Evolutionary conservation across 2,329 filamentous ascomycete genomes (phyloP).

Genomic region (Nothophoma quercina): DNA sequence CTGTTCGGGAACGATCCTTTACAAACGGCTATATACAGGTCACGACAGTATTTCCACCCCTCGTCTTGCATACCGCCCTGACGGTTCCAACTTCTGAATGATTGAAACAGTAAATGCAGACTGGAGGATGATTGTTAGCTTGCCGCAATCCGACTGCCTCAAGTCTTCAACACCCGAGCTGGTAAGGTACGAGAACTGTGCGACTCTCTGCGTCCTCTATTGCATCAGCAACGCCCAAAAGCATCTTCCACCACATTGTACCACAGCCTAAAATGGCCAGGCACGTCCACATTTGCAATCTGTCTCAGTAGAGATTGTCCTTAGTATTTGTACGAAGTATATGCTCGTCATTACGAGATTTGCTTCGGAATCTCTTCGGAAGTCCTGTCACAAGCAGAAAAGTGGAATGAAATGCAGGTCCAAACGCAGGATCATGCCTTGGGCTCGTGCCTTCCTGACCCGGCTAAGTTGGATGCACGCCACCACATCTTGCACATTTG

Average conservation of each 20-base stretch:
- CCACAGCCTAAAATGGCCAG: constrained; percentile 3
- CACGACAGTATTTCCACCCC: neutral
- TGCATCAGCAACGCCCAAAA: constrained; percentile 17
- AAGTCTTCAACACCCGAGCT: neutral
- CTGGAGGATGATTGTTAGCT: neutral
- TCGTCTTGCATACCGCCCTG: neutral
- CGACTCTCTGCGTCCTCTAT: constrained; percentile 2
- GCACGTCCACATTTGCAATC: constrained; percentile 1
- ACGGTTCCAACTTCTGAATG: neutral
- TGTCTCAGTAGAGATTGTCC: neutral
- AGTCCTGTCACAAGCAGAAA: neutral
- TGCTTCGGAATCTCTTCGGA: neutral
- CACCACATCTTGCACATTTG: neutral
- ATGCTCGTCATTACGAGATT: neutral
- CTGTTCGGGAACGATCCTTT: constrained; percentile 2
- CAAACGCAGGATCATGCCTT: constrained; percentile 6
- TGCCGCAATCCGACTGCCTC: constrained; percentile 3
- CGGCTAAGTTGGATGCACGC: constrained; percentile 7
- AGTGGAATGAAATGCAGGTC: constrained; percentile 7
- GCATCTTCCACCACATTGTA: constrained; percentile 10
- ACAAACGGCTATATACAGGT: constrained; percentile 8
- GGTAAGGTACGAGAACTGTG: constrained; percentile 5
- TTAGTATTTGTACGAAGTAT: constrained; percentile 3
- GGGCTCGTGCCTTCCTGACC: constrained; percentile 19
- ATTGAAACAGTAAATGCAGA: neutral